A percentile compares a stretch with the other conserved stretches of the same genome.
Conservation (phyloP, 805 yeast genomes). For the Komagataella mondaviorum region DNA sequence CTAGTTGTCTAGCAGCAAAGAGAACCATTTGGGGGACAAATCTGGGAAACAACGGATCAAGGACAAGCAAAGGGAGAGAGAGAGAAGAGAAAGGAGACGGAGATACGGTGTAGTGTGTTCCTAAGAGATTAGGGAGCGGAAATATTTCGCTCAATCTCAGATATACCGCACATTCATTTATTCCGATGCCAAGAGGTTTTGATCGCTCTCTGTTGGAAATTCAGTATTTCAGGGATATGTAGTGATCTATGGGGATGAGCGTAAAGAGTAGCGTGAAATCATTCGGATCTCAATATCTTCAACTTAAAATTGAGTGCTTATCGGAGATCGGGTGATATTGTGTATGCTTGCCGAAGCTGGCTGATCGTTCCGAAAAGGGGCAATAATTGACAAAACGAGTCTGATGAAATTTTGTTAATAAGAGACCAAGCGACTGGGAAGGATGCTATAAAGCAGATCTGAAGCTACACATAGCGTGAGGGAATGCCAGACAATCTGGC, state of each 20-base stretch:
- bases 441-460: too few relatives aligned
- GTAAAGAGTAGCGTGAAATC: neutral
- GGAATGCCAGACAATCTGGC: too few relatives aligned
- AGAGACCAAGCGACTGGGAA: too few relatives aligned
- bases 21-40: neutral
- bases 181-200: neutral
- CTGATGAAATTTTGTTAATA: too few relatives aligned
- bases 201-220: neutral
- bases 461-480: too few relatives aligned
- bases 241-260: neutral
- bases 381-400: too few relatives aligned
- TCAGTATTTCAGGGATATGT: neutral
- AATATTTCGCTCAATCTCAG: neutral
- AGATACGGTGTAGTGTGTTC: conserved; percentile 2
- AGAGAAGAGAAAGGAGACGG: neutral
- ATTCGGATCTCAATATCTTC: too few relatives aligned
- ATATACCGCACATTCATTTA: neutral
- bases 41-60: neutral
- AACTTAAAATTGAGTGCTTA: too few relatives aligned
- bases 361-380: too few relatives aligned
- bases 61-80: neutral
- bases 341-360: too few relatives aligned
- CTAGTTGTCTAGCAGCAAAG: neutral
- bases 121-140: neutral
- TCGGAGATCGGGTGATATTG: too few relatives aligned